These are phyloP conservation scores for Aaosphaeria arxii DNA, from an alignment of 2,329 filamentous ascomycete species.

Conservation along the genomic window DNA sequence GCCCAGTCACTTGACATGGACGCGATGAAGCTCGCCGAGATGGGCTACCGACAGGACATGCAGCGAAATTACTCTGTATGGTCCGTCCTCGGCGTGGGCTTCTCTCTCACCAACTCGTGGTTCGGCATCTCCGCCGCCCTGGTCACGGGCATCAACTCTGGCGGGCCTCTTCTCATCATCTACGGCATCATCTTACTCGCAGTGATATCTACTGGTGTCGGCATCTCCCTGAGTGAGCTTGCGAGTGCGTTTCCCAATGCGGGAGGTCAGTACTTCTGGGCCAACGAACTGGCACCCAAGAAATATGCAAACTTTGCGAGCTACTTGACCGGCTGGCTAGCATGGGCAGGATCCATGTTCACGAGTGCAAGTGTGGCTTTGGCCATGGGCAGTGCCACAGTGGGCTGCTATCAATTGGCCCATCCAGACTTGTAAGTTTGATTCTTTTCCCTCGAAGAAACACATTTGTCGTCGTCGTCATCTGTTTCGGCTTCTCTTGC, in stretches of 20 bases:
- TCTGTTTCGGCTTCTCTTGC: background rate
- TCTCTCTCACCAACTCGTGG: conserved; percentile 53
- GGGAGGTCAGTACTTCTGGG: conserved; percentile 53
- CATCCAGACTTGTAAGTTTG: conserved; percentile 51
- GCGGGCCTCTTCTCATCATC: conserved; percentile 48
- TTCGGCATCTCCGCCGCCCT: conserved; percentile 50
- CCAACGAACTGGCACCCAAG: conserved; percentile 46
- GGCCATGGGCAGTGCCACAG: conserved; percentile 45
- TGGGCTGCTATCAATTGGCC: conserved; percentile 52
- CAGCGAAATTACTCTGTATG: conserved; percentile 49
- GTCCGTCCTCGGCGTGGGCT: conserved; percentile 50
- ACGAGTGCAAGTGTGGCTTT: conserved; percentile 53
- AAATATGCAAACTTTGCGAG: conserved; percentile 45
- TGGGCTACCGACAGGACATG: conserved; percentile 51
- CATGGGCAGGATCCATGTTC: conserved; percentile 55
- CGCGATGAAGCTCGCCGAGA: conserved; percentile 44
- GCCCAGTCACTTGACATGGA: conserved; percentile 18
- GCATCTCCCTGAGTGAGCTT: conserved; percentile 46
- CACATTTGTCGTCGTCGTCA: background rate
- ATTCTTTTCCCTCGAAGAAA: background rate
- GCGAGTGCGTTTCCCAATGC: conserved; percentile 51
- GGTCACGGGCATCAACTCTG: conserved; percentile 51
- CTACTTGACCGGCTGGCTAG: conserved; percentile 51
- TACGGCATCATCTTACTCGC: conserved; percentile 50
- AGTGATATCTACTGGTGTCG: conserved; percentile 46